A percentile compares a stretch with the other conserved stretches of the same genome.
Evolutionary conservation across 768 basidiomycete species (phyloP).

Genomic region (Leccinellum luteum): DNA sequence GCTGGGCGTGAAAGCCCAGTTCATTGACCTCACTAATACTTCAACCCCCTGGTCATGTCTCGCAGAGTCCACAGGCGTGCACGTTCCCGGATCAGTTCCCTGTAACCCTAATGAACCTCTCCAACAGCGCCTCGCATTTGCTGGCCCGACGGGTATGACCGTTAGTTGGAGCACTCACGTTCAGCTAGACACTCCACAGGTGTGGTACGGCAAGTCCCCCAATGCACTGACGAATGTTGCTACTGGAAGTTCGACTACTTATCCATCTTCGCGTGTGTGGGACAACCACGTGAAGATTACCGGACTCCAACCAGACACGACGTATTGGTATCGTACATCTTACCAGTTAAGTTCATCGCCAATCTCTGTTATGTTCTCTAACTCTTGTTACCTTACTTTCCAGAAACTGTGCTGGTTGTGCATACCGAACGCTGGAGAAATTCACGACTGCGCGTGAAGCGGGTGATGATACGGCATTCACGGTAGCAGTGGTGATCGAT

Average conservation of each 20-base stretch:
- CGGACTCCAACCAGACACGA: constrained; percentile 22
- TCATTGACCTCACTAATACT: constrained; percentile 12
- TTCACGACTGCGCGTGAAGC: constrained; percentile 22
- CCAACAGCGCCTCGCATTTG: constrained; percentile 26
- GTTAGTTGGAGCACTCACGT: constrained; percentile 26
- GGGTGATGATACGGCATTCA: constrained; percentile 20
- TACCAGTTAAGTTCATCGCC: constrained; percentile 19
- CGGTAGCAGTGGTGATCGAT: constrained; percentile 25
- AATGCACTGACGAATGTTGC: constrained; percentile 17
- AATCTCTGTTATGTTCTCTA: neutral
- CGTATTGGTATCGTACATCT: constrained; percentile 28
- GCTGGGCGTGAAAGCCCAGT: constrained; percentile 15
- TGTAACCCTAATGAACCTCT: constrained; percentile 30
- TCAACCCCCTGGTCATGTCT: constrained; percentile 21
- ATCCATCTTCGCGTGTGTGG: constrained; percentile 25
- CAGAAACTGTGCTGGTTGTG: constrained; percentile 28
- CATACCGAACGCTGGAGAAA: constrained; percentile 23
- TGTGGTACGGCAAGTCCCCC: constrained; percentile 25
- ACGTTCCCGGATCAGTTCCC: constrained; percentile 26
- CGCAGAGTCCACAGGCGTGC: constrained; percentile 28
- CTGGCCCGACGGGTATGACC: constrained; percentile 25
- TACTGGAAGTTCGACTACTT: constrained; percentile 21
- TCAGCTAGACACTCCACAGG: constrained; percentile 22
- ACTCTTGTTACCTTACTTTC: neutral
- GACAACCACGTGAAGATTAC: constrained; percentile 29